Conservation (phyloP, 208 protist genomes). For the Leishmania turanica region DNA sequence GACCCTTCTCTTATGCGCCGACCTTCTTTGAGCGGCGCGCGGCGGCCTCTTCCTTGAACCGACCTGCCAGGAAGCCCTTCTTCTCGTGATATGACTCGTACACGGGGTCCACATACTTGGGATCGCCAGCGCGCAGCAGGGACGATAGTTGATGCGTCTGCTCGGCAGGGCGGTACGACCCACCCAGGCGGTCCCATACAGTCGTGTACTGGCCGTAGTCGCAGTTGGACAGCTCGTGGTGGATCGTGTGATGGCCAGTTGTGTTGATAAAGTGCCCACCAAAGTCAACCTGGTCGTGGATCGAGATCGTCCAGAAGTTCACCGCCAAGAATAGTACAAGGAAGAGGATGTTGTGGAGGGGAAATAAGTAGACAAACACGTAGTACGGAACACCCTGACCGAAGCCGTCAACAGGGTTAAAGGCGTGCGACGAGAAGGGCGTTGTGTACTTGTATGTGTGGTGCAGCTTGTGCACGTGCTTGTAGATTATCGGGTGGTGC, state of each 20-base stretch:
- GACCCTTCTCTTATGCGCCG: neutral
- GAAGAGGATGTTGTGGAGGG: constrained; percentile 88
- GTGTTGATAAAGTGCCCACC: constrained; percentile 78
- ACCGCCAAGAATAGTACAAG: constrained; percentile 89
- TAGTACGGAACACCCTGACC: constrained; percentile 94
- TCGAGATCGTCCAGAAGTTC: constrained; percentile 96
- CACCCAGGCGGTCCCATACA: constrained; percentile 92
- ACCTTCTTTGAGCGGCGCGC: constrained; percentile 20
- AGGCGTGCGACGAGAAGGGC: constrained; percentile 93
- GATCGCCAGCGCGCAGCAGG: constrained; percentile 24
- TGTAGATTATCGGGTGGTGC: constrained; percentile 92
- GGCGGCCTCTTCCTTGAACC: constrained; percentile 46
- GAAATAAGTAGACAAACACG: constrained; percentile 90
- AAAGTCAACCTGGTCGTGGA: constrained; percentile 94
- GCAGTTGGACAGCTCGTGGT: constrained; percentile 94
- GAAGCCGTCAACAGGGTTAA: constrained; percentile 94
- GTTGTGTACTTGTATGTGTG: constrained; percentile 90
- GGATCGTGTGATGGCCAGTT: constrained; percentile 93
- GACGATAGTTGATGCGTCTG: constrained; percentile 67
- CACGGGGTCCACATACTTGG: constrained; percentile 47
- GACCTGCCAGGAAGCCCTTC: constrained; percentile 53
- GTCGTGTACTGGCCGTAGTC: constrained; percentile 96
- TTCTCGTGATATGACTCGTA: constrained; percentile 54
- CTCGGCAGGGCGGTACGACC: constrained; percentile 79
- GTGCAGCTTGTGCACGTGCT: constrained; percentile 92